Conservation (phyloP, 2,329 filamentous ascomycete species). For the Sarocladiaceae sp. region DNA sequence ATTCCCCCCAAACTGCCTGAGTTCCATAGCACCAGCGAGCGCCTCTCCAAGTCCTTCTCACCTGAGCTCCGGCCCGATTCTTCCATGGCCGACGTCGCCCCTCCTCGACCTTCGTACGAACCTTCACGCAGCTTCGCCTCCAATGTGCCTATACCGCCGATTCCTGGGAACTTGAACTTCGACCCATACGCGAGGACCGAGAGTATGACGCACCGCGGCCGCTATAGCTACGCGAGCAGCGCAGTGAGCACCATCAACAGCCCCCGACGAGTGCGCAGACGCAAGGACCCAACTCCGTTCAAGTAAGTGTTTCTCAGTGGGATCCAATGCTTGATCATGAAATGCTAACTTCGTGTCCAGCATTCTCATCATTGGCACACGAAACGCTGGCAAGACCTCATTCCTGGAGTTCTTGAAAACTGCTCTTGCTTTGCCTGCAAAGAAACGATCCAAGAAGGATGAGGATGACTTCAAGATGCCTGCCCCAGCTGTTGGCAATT, state of each 20-base stretch:
- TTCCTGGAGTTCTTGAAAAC: conserved; percentile 94
- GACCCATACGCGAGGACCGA: conserved; percentile 81
- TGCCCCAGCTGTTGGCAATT: conserved; percentile 59
- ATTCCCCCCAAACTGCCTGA: conserved; percentile 48
- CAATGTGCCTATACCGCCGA: conserved; percentile 49
- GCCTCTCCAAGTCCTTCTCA: conserved; percentile 39
- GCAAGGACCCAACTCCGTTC: conserved; percentile 97
- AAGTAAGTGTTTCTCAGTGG: conserved; percentile 66
- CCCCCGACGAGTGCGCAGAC: conserved; percentile 82
- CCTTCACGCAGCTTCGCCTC: conserved; percentile 36
- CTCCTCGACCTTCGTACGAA: conserved; percentile 47
- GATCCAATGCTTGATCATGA: neutral
- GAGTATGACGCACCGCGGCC: conserved; percentile 94
- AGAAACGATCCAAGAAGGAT: conserved; percentile 62
- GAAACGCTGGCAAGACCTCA: conserved; percentile 88
- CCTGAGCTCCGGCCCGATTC: conserved; percentile 60
- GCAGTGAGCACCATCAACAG: conserved; percentile 89
- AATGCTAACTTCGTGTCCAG: conserved; percentile 40
- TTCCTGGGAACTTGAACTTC: conserved; percentile 57
- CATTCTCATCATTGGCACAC: conserved; percentile 84
- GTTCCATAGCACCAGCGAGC: conserved; percentile 44
- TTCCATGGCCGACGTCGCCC: conserved; percentile 22
- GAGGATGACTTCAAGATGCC: conserved; percentile 55
- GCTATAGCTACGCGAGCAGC: conserved; percentile 94
- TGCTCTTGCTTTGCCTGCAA: conserved; percentile 75